Percentiles rank a stretch among this genome's conserved stretches.
Evolutionary conservation across 495 filamentous ascomycete species (phyloP).

Genomic region (Pseudoneurospora amorphoporcata): DNA sequence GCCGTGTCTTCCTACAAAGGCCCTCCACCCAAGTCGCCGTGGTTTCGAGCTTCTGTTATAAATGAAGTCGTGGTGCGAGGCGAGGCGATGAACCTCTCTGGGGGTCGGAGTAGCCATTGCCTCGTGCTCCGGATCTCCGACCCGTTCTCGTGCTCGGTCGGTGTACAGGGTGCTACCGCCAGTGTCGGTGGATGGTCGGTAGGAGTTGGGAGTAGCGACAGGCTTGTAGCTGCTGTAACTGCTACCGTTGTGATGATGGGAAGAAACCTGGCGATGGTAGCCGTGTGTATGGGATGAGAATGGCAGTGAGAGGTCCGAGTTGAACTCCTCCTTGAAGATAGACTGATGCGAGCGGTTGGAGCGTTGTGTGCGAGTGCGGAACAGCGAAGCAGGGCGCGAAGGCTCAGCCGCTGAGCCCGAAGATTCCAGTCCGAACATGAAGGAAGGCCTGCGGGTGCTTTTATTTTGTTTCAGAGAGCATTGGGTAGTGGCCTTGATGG

Average conservation of each 20-base stretch:
- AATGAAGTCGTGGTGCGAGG: slow-evolving; percentile 22
- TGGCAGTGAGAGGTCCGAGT: slow-evolving; percentile 6
- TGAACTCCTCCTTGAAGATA: slow-evolving; percentile 22
- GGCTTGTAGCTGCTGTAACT: not conserved
- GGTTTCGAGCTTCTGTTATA: slow-evolving; percentile 9
- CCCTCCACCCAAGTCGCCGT: slow-evolving; percentile 14
- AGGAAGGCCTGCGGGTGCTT: not conserved
- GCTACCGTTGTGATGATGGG: not conserved
- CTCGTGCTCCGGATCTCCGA: not conserved
- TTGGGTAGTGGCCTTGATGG: not conserved
- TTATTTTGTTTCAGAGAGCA: not conserved
- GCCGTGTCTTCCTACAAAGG: slow-evolving; percentile 16
- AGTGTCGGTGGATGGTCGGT: not conserved
- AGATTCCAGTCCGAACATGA: not conserved
- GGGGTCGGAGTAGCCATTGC: slow-evolving; percentile 8
- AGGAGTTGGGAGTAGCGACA: not conserved
- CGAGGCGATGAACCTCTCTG: slow-evolving; percentile 16
- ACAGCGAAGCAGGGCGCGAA: not conserved
- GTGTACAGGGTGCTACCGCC: not conserved
- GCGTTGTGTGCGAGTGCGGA: not conserved
- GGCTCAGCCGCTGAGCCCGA: not conserved
- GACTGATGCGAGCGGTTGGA: slow-evolving; percentile 13
- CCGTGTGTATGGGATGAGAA: not conserved
- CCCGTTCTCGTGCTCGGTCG: not conserved
- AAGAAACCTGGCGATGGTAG: slow-evolving; percentile 6